Evolutionary conservation across 2,329 filamentous ascomycete species (phyloP).

Genomic region (Teratosphaeria zuluensis): DNA sequence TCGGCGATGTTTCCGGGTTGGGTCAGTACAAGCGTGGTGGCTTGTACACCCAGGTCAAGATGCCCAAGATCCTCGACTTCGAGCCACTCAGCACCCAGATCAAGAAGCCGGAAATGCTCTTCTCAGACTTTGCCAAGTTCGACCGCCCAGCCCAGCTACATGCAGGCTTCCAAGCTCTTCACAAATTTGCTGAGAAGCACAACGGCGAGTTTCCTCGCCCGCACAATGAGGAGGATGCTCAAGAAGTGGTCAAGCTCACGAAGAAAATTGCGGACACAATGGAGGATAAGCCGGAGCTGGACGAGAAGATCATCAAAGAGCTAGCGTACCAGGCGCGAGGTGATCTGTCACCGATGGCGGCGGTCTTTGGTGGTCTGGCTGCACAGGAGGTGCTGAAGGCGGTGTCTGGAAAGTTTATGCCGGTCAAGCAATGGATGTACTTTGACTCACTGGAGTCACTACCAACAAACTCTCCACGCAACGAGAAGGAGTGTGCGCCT

Average conservation of each 20-base stretch:
- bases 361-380: slow-evolving; percentile 86
- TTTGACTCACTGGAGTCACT: slow-evolving; percentile 97
- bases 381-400: slow-evolving; percentile 95
- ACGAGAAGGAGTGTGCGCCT: slow-evolving; percentile 81
- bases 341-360: slow-evolving; percentile 84
- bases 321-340: slow-evolving; percentile 89
- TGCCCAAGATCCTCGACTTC: slow-evolving; percentile 90
- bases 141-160: slow-evolving; percentile 89
- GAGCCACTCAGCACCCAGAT: slow-evolving; percentile 68
- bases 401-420: slow-evolving; percentile 94
- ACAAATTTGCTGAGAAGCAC: slow-evolving; percentile 69
- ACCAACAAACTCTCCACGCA: slow-evolving; percentile 62
- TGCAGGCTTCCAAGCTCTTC: slow-evolving; percentile 82
- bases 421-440: slow-evolving; percentile 93
- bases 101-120: slow-evolving; percentile 77
- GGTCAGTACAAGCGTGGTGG: slow-evolving; percentile 84
- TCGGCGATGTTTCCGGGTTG: slow-evolving; percentile 80
- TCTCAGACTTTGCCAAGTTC: slow-evolving; percentile 96
- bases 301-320: slow-evolving; percentile 87
- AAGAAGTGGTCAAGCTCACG: slow-evolving; percentile 64
- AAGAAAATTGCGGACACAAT: slow-evolving; percentile 57
- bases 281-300: slow-evolving; percentile 69
- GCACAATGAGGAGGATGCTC: slow-evolving; percentile 75
- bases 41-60: slow-evolving; percentile 92
- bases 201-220: slow-evolving; percentile 65